These are phyloP conservation scores for Linnemannia schmuckeri DNA, from an alignment of 192 early-diverging fungal genomes.

Conservation along the genomic window DNA sequence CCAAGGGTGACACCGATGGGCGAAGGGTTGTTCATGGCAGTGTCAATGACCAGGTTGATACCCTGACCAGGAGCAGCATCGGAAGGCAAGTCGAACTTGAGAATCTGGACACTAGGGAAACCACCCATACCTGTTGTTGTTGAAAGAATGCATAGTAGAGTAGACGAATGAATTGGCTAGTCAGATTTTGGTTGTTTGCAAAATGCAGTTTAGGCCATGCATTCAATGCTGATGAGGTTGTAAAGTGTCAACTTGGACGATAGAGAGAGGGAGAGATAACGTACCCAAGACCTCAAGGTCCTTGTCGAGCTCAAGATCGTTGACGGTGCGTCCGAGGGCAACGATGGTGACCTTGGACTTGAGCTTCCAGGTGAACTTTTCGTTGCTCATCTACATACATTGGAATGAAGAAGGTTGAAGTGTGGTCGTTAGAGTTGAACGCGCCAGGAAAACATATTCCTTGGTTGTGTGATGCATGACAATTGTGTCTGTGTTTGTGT, in stretches of 20 bases:
- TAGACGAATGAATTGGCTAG: background rate
- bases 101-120: constrained; percentile 64
- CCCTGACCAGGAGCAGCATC: constrained; percentile 68
- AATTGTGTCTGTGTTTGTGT: too few relatives aligned
- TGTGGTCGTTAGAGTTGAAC: background rate
- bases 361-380: constrained; percentile 40
- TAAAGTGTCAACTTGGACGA: background rate
- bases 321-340: constrained; percentile 56
- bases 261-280: background rate
- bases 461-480: too few relatives aligned
- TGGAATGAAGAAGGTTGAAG: background rate
- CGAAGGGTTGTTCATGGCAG: constrained; percentile 67
- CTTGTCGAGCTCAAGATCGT: constrained; percentile 64
- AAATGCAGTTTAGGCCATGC: background rate
- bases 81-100: constrained; percentile 64
- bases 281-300: constrained; percentile 55
- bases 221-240: background rate
- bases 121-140: constrained; percentile 65
- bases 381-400: constrained; percentile 37
- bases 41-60: constrained; percentile 66
- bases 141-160: background rate
- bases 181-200: background rate
- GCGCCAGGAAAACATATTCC: too few relatives aligned
- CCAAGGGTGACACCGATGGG: constrained; percentile 70
- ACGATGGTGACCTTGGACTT: constrained; percentile 50